These are phyloP conservation scores for Chondrus crispus DNA, from an alignment of 23 red algal species.

Conservation along the genomic window DNA sequence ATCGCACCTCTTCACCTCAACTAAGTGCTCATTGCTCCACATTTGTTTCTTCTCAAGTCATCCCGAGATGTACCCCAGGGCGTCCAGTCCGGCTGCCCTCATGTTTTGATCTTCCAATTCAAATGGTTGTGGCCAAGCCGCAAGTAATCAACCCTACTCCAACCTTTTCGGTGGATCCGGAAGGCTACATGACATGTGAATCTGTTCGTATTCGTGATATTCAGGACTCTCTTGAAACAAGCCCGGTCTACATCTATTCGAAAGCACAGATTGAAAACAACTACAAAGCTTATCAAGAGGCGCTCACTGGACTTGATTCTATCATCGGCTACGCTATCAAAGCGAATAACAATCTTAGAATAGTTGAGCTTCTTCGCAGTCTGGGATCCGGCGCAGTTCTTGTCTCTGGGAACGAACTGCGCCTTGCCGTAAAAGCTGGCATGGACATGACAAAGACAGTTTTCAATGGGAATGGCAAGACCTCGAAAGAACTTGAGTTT, in stretches of 20 bases:
- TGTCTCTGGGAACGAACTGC: conserved; percentile 85
- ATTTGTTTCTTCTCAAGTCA: too few relatives aligned
- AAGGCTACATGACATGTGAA: conserved; percentile 85
- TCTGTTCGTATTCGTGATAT: conserved; percentile 75
- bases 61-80: too few relatives aligned
- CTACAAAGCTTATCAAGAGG: conserved; percentile 74
- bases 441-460: conserved; percentile 92
- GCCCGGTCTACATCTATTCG: conserved; percentile 86
- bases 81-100: too few relatives aligned
- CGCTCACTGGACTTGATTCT: conserved; percentile 70
- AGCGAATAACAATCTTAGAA: conserved; percentile 88
- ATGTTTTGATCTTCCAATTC: neutral
- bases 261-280: conserved; percentile 75
- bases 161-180: conserved; percentile 44
- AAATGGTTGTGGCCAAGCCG: conserved; percentile 71
- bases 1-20: too few relatives aligned
- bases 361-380: conserved; percentile 60
- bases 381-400: conserved; percentile 83
- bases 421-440: conserved; percentile 79
- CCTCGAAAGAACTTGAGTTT: conserved; percentile 59
- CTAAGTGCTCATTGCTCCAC: too few relatives aligned
- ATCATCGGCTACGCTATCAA: conserved; percentile 97
- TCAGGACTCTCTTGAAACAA: conserved; percentile 53
- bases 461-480: conserved; percentile 96
- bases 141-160: conserved; percentile 67